Conservation (phyloP, 345 rosid genomes). For the Kernera saxatilis region DNA sequence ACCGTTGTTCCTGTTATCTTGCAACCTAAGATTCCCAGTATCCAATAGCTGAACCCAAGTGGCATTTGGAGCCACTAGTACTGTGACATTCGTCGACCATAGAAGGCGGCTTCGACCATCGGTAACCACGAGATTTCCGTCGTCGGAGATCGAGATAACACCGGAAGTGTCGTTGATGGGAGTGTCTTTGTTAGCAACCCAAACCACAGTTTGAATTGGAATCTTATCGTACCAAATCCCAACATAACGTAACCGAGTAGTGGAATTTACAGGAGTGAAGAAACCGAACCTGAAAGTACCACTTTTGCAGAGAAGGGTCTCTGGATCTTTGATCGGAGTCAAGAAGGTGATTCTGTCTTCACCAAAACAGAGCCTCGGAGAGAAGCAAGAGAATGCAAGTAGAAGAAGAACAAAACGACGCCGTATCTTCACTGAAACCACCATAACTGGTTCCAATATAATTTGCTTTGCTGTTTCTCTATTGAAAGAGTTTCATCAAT, state of each 20-base stretch:
- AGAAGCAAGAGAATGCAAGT: slow-evolving; percentile 17
- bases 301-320: slow-evolving; percentile 29
- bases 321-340: slow-evolving; percentile 35
- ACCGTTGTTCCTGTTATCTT: slow-evolving; percentile 19
- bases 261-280: slow-evolving; percentile 45
- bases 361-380: slow-evolving; percentile 6
- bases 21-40: slow-evolving; percentile 48
- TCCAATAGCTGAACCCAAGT: slow-evolving; percentile 40
- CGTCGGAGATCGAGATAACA: slow-evolving; percentile 29
- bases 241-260: slow-evolving; percentile 33
- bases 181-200: slow-evolving; percentile 53
- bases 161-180: slow-evolving; percentile 47
- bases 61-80: slow-evolving; percentile 7
- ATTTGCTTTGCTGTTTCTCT: background rate
- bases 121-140: slow-evolving; percentile 48
- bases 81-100: slow-evolving; percentile 52
- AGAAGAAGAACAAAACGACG: slow-evolving; percentile 11
- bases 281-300: slow-evolving; percentile 46
- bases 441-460: background rate
- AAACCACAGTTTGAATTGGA: slow-evolving; percentile 29
- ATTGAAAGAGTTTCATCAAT: background rate
- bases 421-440: background rate
- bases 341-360: slow-evolving; percentile 32
- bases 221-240: slow-evolving; percentile 48
- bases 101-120: slow-evolving; percentile 31